phyloP scores from a whole-genome alignment of 148 eudicot genomes.

The Chenopodium berlandieri region DNA sequence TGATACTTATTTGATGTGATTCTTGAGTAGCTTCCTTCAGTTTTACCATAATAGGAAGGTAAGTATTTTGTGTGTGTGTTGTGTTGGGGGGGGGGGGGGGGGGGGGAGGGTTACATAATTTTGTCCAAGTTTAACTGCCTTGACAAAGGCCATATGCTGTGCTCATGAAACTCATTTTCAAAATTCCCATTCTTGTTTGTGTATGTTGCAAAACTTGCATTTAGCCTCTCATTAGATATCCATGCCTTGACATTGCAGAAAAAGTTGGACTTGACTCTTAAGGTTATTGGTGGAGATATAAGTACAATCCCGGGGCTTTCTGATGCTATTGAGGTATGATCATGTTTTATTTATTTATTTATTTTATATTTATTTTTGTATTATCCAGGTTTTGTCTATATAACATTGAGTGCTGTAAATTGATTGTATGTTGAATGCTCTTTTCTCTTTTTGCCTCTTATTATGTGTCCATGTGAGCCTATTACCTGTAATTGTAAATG shows the following conservation, averaged over 20 bases:
- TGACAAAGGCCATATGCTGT: background rate
- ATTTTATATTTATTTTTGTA: background rate
- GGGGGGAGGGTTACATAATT: background rate
- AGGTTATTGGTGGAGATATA: conserved; percentile 95
- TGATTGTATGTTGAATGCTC: background rate
- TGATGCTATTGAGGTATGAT: conserved; percentile 92
- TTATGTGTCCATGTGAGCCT: background rate
- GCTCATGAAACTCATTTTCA: background rate
- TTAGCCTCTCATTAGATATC: conserved; percentile 2
- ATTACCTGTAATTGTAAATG: background rate
- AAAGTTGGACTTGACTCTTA: conserved; percentile 87
- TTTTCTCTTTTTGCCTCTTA: background rate
- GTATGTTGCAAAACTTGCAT: background rate
- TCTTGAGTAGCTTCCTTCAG: background rate
- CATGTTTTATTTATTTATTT: background rate
- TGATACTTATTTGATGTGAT: background rate
- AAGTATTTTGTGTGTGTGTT: no score
- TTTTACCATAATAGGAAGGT: background rate
- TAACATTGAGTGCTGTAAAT: background rate
- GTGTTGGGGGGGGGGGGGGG: background rate
- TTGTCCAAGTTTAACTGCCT: background rate
- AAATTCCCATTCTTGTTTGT: conserved; percentile 2
- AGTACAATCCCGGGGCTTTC: conserved; percentile 85
- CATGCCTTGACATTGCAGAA: conserved; percentile 56
- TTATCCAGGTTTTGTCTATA: background rate